phyloP scores from a whole-genome alignment of 768 basidiomycete genomes.

The Rhodotorula babjevae region DNA sequence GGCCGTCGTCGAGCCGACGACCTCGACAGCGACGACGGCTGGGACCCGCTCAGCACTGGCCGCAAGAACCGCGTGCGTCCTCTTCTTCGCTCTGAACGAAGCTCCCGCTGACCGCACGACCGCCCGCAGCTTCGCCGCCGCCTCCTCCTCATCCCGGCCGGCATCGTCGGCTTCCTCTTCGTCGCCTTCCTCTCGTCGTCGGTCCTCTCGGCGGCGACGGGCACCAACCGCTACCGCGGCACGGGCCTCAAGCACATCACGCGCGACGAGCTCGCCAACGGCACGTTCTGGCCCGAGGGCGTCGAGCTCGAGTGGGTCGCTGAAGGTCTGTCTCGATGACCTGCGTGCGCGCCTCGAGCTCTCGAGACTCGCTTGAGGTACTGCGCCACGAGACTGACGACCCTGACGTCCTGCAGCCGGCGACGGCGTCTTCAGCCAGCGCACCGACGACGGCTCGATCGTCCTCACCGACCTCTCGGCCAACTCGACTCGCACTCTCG shows the following conservation, averaged over 20 bases:
- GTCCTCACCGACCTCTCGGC: conserved; percentile 74
- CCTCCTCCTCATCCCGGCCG: not conserved
- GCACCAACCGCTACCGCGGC: conserved; percentile 15
- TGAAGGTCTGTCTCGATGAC: conserved; percentile 61
- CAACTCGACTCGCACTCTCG: conserved; percentile 62
- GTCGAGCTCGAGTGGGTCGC: conserved; percentile 74
- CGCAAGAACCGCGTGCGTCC: not conserved
- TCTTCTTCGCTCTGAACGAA: not conserved
- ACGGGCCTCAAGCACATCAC: conserved; percentile 15
- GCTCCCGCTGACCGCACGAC: not conserved
- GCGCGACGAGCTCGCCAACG: conserved; percentile 68
- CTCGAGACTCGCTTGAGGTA: no score
- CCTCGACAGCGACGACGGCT: not conserved
- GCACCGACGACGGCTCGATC: conserved; percentile 60
- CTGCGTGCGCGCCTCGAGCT: no score
- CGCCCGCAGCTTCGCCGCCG: conserved; percentile 14
- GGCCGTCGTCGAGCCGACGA: not conserved
- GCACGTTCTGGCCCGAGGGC: conserved; percentile 62
- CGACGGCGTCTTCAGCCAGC: conserved; percentile 78
- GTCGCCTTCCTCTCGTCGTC: not conserved
- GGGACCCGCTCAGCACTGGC: not conserved
- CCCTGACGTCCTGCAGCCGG: conserved; percentile 59
- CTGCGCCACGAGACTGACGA: not conserved
- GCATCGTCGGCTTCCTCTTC: conserved; percentile 7
- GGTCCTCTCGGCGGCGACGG: not conserved